Percentiles rank a stretch among this genome's conserved stretches.
phyloP scores from a whole-genome alignment of 345 rosid genomes.

The Lepidium africanum region DNA sequence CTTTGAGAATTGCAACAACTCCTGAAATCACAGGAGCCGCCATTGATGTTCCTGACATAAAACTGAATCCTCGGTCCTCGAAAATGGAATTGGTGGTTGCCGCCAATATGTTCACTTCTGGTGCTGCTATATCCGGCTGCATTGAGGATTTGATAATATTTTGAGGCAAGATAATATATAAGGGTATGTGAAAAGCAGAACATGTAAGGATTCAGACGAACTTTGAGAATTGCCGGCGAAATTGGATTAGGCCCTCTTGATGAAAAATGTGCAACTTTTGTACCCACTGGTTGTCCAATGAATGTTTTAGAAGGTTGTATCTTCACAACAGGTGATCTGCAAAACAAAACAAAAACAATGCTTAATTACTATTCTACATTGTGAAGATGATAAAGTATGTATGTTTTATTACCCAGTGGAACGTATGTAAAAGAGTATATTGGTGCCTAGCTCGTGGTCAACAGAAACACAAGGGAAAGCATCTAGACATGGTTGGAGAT shows the following conservation, averaged over 20 bases:
- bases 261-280: conserved; percentile 13
- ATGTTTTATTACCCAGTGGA: conserved; percentile 23
- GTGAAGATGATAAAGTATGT: background rate
- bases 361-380: background rate
- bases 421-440: conserved; percentile 30
- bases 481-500: conserved; percentile 17
- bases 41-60: conserved; percentile 37
- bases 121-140: conserved; percentile 42
- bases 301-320: conserved; percentile 16
- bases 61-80: conserved; percentile 12
- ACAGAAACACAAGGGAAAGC: conserved; percentile 33
- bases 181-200: background rate
- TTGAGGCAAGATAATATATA: background rate
- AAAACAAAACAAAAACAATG: background rate
- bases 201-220: background rate
- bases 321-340: conserved; percentile 3
- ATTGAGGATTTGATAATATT: background rate
- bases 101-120: conserved; percentile 32
- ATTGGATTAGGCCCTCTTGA: conserved; percentile 18
- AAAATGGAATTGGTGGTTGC: conserved; percentile 7
- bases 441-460: conserved; percentile 30
- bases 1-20: conserved; percentile 30
- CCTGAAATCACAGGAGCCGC: conserved; percentile 33
- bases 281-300: conserved; percentile 14
- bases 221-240: conserved; percentile 6